Evolutionary conservation across 1,139 yeast genomes (phyloP).

Genomic region (Nakaseomyces bracarensis): DNA sequence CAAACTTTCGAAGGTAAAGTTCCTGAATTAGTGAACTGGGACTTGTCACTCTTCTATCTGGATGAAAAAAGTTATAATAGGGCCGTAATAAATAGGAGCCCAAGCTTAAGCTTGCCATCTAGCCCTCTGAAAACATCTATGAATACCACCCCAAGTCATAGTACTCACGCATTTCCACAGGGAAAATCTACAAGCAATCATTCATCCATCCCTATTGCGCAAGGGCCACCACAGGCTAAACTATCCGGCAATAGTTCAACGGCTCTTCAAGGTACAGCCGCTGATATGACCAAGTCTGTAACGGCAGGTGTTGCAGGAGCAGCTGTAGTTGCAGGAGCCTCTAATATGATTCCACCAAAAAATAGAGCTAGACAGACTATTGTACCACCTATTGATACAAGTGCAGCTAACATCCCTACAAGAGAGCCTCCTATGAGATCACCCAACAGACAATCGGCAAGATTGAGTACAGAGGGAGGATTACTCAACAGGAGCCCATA

Average conservation of each 20-base stretch:
- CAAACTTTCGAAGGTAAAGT: constrained; percentile 59
- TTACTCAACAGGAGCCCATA: constrained; percentile 20
- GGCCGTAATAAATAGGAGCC: constrained; percentile 19
- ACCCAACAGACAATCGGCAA: constrained; percentile 7
- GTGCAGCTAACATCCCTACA: constrained; percentile 3
- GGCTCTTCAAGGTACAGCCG: too few species aligned
- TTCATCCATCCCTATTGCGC: neutral
- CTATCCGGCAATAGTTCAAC: neutral
- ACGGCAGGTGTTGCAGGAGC: neutral
- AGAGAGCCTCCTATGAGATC: constrained; percentile 7
- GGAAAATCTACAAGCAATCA: neutral
- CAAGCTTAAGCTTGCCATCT: constrained; percentile 5
- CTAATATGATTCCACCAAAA: constrained; percentile 5
- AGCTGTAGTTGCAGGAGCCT: neutral
- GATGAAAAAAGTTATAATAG: constrained; percentile 33
- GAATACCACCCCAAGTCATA: constrained; percentile 1
- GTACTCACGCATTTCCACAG: neutral
- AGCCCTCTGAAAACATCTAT: neutral
- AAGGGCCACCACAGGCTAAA: neutral
- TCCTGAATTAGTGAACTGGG: constrained; percentile 52
- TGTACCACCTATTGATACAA: constrained; percentile 5
- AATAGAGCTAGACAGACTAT: constrained; percentile 4
- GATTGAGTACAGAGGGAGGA: neutral
- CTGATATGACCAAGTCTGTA: neutral
- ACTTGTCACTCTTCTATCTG: constrained; percentile 32